Evolutionary conservation across 805 yeast species (phyloP).

Genomic region (Kazachstania kunashirensis): DNA sequence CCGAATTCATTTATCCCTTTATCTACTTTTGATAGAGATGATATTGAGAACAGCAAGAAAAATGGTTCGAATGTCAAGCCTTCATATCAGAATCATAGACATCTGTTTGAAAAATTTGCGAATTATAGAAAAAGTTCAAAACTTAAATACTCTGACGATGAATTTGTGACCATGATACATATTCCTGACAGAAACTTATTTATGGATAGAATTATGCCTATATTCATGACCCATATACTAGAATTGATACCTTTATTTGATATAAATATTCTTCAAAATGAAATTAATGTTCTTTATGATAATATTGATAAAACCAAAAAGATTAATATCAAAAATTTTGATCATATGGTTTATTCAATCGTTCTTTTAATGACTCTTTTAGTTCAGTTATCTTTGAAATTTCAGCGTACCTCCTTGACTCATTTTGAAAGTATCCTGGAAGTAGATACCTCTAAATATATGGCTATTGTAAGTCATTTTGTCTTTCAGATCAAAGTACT

Average conservation of each 20-base stretch:
- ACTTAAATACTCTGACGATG: slow-evolving; percentile 7
- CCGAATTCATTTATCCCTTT: slow-evolving; percentile 20
- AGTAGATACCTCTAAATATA: slow-evolving; percentile 17
- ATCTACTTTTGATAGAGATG: slow-evolving; percentile 17
- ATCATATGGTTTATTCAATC: slow-evolving; percentile 20
- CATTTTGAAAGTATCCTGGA: slow-evolving; percentile 7
- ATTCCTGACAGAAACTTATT: slow-evolving; percentile 14
- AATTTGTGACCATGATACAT: slow-evolving; percentile 4
- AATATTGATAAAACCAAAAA: slow-evolving; percentile 6
- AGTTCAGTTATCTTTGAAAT: slow-evolving; percentile 18
- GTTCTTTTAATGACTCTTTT: slow-evolving; percentile 19
- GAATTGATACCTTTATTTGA: slow-evolving; percentile 21
- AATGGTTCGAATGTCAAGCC: slow-evolving; percentile 1
- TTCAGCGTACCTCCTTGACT: slow-evolving; percentile 1
- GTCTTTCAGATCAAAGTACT: slow-evolving; percentile 18
- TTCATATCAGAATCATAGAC: slow-evolving; percentile 17
- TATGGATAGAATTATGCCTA: slow-evolving; percentile 15
- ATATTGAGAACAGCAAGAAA: slow-evolving; percentile 3
- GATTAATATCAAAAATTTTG: slow-evolving; percentile 13
- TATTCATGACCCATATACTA: slow-evolving; percentile 15
- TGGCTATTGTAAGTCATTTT: slow-evolving; percentile 19
- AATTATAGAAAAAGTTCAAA: slow-evolving; percentile 15
- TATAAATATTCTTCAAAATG: slow-evolving; percentile 10
- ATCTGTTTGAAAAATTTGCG: slow-evolving; percentile 23
- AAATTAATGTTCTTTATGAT: slow-evolving; percentile 12